These are phyloP conservation scores for Bisporella sp. DNA, from an alignment of 2,329 filamentous ascomycete genomes.

Conservation along the genomic window DNA sequence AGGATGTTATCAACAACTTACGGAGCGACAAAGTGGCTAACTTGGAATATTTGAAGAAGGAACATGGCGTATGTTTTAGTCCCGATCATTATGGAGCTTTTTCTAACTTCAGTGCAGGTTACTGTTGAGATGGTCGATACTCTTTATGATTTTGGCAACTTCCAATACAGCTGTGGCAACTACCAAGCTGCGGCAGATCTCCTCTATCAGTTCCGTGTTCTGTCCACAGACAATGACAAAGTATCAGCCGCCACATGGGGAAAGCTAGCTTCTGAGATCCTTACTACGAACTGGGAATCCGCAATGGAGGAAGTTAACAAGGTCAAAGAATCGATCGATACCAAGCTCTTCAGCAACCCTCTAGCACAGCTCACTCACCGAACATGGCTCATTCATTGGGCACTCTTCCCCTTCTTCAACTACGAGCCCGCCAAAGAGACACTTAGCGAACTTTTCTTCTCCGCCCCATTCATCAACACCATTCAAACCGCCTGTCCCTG, in stretches of 20 bases:
- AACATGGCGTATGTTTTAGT: slow-evolving; percentile 65
- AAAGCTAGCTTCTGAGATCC: slow-evolving; percentile 92
- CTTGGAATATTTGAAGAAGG: slow-evolving; percentile 95
- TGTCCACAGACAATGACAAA: slow-evolving; percentile 98
- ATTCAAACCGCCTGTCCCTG: slow-evolving; percentile 97
- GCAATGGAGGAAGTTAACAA: slow-evolving; percentile 87
- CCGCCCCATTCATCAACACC: slow-evolving; percentile 95
- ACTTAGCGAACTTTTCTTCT: slow-evolving; percentile 95
- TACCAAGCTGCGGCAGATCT: slow-evolving; percentile 86
- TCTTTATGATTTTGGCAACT: slow-evolving; percentile 92
- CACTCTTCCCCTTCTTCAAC: slow-evolving; percentile 98
- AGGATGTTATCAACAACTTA: slow-evolving; percentile 84
- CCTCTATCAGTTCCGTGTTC: slow-evolving; percentile 94
- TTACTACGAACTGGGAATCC: slow-evolving; percentile 90
- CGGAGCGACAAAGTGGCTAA: slow-evolving; percentile 97
- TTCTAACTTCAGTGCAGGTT: slow-evolving; percentile 43
- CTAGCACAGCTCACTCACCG: slow-evolving; percentile 93
- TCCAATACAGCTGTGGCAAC: slow-evolving; percentile 96
- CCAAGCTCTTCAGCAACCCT: slow-evolving; percentile 91
- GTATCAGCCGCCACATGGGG: slow-evolving; percentile 95
- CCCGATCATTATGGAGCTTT: slow-evolving; percentile 1
- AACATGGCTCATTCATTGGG: slow-evolving; percentile 97
- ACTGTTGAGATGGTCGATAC: slow-evolving; percentile 93
- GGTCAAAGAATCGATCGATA: slow-evolving; percentile 88
- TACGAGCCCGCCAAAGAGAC: slow-evolving; percentile 83